These are phyloP conservation scores for Blastocystis sp. DNA, from an alignment of 352 stramenopile genomes.

Conservation along the genomic window DNA sequence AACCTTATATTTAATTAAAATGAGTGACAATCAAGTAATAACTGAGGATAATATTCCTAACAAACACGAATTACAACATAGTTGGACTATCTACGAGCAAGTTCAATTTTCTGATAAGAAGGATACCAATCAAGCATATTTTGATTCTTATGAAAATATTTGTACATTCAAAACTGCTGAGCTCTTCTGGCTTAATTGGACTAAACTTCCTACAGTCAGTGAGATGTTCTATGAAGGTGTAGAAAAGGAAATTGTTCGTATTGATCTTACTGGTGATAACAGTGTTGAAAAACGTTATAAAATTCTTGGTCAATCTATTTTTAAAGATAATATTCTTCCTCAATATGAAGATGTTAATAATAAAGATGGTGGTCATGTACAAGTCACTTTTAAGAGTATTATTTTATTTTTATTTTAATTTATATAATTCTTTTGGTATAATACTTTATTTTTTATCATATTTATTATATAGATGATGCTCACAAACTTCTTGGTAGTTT, in stretches of 20 bases:
- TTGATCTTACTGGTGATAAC: too few relatives aligned
- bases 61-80: slow-evolving; percentile 10
- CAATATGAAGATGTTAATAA: slow-evolving; percentile 69
- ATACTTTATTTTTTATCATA: background rate
- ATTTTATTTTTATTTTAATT: background rate
- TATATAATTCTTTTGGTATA: background rate
- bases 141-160: slow-evolving; percentile 21
- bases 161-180: slow-evolving; percentile 19
- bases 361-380: slow-evolving; percentile 58
- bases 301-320: slow-evolving; percentile 48
- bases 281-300: too few relatives aligned
- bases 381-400: slow-evolving; percentile 28
- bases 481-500: slow-evolving; percentile 58
- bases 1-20: too few relatives aligned
- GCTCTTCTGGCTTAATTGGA: slow-evolving; percentile 35
- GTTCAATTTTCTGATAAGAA: slow-evolving; percentile 25
- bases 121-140: slow-evolving; percentile 24
- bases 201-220: slow-evolving; percentile 12
- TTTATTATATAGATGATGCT: slow-evolving; percentile 48
- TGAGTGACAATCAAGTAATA: too few relatives aligned
- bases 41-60: too few relatives aligned
- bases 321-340: slow-evolving; percentile 64
- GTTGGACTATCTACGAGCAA: slow-evolving; percentile 33
- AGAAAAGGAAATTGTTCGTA: too few relatives aligned
- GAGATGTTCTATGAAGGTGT: slow-evolving; percentile 34